These are phyloP conservation scores for Calcarisporium arbuscula DNA, from an alignment of 2,329 filamentous ascomycete species.

Conservation along the genomic window DNA sequence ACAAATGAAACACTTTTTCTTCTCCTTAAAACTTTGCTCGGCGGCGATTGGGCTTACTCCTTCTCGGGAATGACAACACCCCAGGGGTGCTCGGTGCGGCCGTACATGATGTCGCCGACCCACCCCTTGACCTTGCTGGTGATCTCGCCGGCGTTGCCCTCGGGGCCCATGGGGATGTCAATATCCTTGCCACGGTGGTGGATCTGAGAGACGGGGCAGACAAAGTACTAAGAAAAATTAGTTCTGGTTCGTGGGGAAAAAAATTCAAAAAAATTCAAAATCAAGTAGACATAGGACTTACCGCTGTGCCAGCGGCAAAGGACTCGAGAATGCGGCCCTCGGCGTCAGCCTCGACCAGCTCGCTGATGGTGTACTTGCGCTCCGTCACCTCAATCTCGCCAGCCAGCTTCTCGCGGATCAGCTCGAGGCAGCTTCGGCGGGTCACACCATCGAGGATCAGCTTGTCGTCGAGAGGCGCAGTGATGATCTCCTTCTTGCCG, in stretches of 20 bases:
- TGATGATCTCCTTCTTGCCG: slow-evolving; percentile 61
- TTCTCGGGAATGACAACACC: slow-evolving; percentile 61
- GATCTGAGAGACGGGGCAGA: slow-evolving; percentile 61
- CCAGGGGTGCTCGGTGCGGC: slow-evolving; percentile 62
- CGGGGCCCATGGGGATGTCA: slow-evolving; percentile 51
- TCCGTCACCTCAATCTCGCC: slow-evolving; percentile 67
- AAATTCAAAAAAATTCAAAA: not conserved
- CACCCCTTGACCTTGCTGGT: slow-evolving; percentile 59
- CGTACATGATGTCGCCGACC: slow-evolving; percentile 71
- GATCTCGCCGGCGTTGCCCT: slow-evolving; percentile 43
- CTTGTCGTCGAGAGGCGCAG: slow-evolving; percentile 74
- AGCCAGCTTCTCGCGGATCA: slow-evolving; percentile 58
- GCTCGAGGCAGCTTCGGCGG: slow-evolving; percentile 69
- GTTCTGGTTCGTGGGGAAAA: not conserved
- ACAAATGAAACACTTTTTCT: no score
- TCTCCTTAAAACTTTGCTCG: no score
- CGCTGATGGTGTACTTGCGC: slow-evolving; percentile 73
- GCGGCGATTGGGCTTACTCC: slow-evolving; percentile 26
- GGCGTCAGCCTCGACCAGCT: slow-evolving; percentile 63
- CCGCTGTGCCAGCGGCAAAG: slow-evolving; percentile 82
- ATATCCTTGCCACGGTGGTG: slow-evolving; percentile 61
- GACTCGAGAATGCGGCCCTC: slow-evolving; percentile 78
- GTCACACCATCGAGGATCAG: slow-evolving; percentile 87
- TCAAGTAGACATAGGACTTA: no score
- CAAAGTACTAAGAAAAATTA: slow-evolving; percentile 58